Conservation (phyloP, 805 yeast species). For the Wickerhamomyces pijperi region DNA sequence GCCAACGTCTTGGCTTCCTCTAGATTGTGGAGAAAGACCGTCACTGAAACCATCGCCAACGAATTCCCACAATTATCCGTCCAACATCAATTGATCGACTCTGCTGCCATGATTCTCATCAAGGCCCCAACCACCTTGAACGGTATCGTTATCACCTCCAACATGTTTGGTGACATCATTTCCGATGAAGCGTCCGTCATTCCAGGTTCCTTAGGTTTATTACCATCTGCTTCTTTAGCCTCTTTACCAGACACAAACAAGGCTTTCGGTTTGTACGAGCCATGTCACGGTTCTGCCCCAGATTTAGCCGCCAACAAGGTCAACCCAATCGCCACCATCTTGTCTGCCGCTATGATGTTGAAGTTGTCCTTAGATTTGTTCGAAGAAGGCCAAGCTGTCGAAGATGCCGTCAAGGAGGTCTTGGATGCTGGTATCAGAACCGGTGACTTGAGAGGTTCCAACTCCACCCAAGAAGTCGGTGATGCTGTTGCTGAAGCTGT, state of each 20-base stretch:
- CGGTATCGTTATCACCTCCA: conserved; percentile 85
- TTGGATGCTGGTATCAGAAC: conserved; percentile 81
- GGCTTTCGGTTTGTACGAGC: conserved; percentile 95
- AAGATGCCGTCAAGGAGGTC: conserved; percentile 75
- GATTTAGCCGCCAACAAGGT: conserved; percentile 82
- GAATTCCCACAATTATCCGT: conserved; percentile 86
- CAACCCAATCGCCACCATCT: conserved; percentile 89
- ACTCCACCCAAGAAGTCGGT: conserved; percentile 83
- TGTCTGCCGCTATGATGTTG: conserved; percentile 97
- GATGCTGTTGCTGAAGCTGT: conserved; percentile 81
- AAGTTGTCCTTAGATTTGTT: conserved; percentile 75
- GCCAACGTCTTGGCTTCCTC: conserved; percentile 96
- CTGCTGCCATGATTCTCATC: conserved; percentile 96
- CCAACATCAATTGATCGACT: conserved; percentile 93
- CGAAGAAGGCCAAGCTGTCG: conserved; percentile 81
- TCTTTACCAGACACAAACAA: conserved; percentile 92
- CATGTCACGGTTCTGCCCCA: conserved; percentile 98
- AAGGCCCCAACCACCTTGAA: conserved; percentile 85
- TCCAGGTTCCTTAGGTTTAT: conserved; percentile 92
- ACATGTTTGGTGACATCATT: conserved; percentile 97
- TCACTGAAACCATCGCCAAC: conserved; percentile 66
- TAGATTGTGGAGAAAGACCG: conserved; percentile 92
- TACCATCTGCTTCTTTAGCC: conserved; percentile 91
- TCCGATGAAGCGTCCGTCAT: conserved; percentile 97
- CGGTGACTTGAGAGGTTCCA: conserved; percentile 82